phyloP scores from a whole-genome alignment of 768 basidiomycete genomes.

The Panaeolus cyanescens region DNA sequence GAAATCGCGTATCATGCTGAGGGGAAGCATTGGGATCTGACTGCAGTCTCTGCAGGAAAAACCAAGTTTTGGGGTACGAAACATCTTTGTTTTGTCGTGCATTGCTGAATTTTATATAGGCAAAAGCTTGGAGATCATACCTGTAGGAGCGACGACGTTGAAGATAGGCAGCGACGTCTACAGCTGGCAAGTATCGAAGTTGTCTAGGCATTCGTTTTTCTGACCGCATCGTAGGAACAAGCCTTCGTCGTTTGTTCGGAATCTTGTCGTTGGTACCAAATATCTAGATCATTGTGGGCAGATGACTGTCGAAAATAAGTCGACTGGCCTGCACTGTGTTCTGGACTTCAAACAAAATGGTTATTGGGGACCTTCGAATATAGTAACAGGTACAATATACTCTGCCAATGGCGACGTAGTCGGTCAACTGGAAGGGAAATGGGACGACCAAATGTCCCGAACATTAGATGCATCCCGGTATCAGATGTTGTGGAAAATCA shows the following conservation, averaged over 20 bases:
- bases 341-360: constrained; percentile 88
- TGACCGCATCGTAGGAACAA: constrained; percentile 57
- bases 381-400: constrained; percentile 63
- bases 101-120: constrained; percentile 43
- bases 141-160: constrained; percentile 70
- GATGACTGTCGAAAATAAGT: constrained; percentile 70
- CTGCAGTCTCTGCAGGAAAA: constrained; percentile 76
- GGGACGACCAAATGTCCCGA: constrained; percentile 83
- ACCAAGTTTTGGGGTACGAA: constrained; percentile 89
- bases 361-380: constrained; percentile 80
- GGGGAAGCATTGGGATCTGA: constrained; percentile 74
- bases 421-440: constrained; percentile 81
- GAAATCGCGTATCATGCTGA: constrained; percentile 86
- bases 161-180: constrained; percentile 68
- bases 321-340: constrained; percentile 56
- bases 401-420: constrained; percentile 53
- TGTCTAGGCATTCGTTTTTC: not conserved
- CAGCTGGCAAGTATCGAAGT: constrained; percentile 58
- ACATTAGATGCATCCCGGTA: constrained; percentile 68
- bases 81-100: constrained; percentile 10
- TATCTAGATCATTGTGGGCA: constrained; percentile 87
- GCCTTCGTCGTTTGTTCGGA: constrained; percentile 87
- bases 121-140: constrained; percentile 88
- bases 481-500: constrained; percentile 76
- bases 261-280: constrained; percentile 88